These are phyloP conservation scores for Fusarium sp. DNA, from an alignment of 2,329 filamentous ascomycete species.

Conservation along the genomic window DNA sequence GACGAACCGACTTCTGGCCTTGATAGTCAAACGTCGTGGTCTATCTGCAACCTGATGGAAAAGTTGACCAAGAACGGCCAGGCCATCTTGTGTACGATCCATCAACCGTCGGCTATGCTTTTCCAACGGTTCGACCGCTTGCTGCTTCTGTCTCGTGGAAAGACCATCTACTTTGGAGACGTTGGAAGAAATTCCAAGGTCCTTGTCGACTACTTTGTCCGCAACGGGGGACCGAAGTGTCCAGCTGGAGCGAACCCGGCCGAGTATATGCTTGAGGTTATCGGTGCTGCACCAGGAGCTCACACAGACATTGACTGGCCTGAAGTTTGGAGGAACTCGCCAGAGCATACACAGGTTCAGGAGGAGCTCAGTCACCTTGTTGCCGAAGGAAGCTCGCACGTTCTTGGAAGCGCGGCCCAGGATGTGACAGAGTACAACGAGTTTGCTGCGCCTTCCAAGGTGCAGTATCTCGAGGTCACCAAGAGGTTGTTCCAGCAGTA, in stretches of 20 bases:
- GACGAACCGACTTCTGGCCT: constrained; percentile 70
- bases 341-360: constrained; percentile 48
- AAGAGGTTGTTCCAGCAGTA: constrained; percentile 52
- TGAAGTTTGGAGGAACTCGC: constrained; percentile 50
- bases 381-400: not conserved
- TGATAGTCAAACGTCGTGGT: constrained; percentile 70
- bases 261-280: constrained; percentile 72
- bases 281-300: constrained; percentile 61
- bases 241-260: constrained; percentile 71
- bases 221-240: constrained; percentile 68
- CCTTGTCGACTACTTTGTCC: constrained; percentile 70
- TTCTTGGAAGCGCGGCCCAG: not conserved
- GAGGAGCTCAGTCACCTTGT: constrained; percentile 48
- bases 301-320: constrained; percentile 56
- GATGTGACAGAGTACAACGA: constrained; percentile 39
- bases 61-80: constrained; percentile 66
- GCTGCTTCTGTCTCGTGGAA: constrained; percentile 70
- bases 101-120: constrained; percentile 62
- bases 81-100: constrained; percentile 63
- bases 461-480: constrained; percentile 51
- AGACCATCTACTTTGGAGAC: constrained; percentile 75
- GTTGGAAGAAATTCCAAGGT: constrained; percentile 67
- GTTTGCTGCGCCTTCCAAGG: constrained; percentile 47
- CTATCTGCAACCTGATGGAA: constrained; percentile 68
- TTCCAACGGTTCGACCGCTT: constrained; percentile 68